Percentiles rank a stretch among this genome's conserved stretches.
These are phyloP conservation scores for Prunus mira DNA, from an alignment of 306 rosid genomes.

Conservation along the genomic window DNA sequence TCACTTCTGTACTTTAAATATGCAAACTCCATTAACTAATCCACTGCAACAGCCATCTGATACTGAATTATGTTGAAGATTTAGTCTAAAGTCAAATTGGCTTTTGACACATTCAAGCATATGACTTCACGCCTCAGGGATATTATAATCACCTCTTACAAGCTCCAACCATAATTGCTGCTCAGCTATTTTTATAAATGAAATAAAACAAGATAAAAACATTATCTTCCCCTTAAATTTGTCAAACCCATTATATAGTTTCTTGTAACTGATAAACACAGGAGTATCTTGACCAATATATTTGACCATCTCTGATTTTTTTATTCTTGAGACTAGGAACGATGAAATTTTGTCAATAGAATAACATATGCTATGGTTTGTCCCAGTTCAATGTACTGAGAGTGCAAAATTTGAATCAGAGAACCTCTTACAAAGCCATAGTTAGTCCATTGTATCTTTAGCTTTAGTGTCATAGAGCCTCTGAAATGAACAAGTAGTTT, in stretches of 20 bases:
- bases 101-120: slow-evolving; percentile 11
- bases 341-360: neutral
- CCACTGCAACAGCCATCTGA: slow-evolving; percentile 11
- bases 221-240: neutral
- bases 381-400: neutral
- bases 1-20: neutral
- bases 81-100: slow-evolving; percentile 4
- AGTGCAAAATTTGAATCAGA: neutral
- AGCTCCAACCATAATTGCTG: neutral
- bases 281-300: neutral
- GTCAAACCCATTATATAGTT: neutral
- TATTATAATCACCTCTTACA: neutral
- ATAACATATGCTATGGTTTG: neutral
- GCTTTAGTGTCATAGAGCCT: neutral
- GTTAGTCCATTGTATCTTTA: neutral
- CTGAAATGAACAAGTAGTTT: neutral
- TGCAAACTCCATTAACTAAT: neutral
- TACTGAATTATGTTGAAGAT: neutral
- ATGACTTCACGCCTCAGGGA: slow-evolving; percentile 9
- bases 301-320: neutral
- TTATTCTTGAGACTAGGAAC: neutral
- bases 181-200: neutral
- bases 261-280: neutral
- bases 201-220: neutral
- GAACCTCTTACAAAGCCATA: neutral